phyloP scores from a whole-genome alignment of 1,139 yeast genomes.

The Kodamaea arcana region DNA sequence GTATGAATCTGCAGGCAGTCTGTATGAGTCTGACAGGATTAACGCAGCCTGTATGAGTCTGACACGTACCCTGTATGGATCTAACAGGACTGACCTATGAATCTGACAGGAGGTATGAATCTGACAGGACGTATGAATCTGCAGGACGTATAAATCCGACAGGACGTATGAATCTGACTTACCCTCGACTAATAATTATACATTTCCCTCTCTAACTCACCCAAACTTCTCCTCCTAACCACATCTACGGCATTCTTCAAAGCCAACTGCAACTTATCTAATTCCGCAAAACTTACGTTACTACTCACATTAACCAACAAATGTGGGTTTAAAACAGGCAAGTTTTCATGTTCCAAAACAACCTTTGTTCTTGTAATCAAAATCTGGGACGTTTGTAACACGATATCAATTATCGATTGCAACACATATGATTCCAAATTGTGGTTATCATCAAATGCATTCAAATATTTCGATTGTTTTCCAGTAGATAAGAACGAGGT shows the following conservation, averaged over 20 bases:
- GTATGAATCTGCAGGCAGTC: too few relatives aligned
- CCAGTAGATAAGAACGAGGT: constrained; percentile 36
- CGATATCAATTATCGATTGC: constrained; percentile 58
- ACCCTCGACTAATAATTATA: background rate
- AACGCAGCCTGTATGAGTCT: too few relatives aligned
- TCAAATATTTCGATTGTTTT: constrained; percentile 30
- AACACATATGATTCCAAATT: constrained; percentile 60
- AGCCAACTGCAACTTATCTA: constrained; percentile 22
- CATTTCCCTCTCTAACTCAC: constrained; percentile 1
- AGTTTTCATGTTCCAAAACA: constrained; percentile 67
- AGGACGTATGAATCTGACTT: too few relatives aligned
- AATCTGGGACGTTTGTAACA: constrained; percentile 48
- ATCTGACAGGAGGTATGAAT: too few relatives aligned
- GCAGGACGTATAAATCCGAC: too few relatives aligned
- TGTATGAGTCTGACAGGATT: too few relatives aligned
- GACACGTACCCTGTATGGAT: too few relatives aligned
- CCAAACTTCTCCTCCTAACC: constrained; percentile 10
- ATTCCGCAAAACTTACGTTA: constrained; percentile 52
- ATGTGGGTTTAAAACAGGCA: constrained; percentile 69
- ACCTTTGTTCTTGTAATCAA: constrained; percentile 68
- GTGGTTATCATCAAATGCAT: constrained; percentile 39
- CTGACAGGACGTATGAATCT: too few relatives aligned
- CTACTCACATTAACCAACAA: constrained; percentile 59
- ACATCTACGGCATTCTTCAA: constrained; percentile 14
- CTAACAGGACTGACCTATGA: too few relatives aligned